Percentiles rank a stretch among this genome's conserved stretches.
These are phyloP conservation scores for Fusarium sulawesiense DNA, from an alignment of 2,329 filamentous ascomycete species.

Conservation along the genomic window DNA sequence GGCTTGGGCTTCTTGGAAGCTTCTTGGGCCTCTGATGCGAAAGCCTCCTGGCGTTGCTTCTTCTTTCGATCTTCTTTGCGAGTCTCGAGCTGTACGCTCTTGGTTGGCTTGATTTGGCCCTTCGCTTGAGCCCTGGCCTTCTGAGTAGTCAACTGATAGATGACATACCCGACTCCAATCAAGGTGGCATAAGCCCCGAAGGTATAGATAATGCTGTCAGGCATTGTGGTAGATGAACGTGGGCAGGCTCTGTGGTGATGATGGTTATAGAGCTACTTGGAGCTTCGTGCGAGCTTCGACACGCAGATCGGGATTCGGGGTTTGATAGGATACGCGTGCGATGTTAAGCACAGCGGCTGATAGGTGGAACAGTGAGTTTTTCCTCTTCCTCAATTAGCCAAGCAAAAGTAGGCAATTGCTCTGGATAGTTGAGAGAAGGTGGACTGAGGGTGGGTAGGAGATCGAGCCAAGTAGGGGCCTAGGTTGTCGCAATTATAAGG, in stretches of 20 bases:
- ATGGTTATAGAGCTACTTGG: constrained; percentile 25
- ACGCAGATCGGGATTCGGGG: constrained; percentile 17
- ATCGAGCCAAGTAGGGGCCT: constrained; percentile 26
- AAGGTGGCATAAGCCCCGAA: constrained; percentile 53
- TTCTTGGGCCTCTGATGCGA: constrained; percentile 52
- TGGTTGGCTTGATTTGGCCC: constrained; percentile 47
- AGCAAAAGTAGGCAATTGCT: constrained; percentile 11
- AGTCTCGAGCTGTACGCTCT: constrained; percentile 48
- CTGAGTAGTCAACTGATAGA: constrained; percentile 53
- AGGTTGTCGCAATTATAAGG: constrained; percentile 47
- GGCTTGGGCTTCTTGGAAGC: constrained; percentile 54
- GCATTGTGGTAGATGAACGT: constrained; percentile 44
- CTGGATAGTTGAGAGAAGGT: constrained; percentile 8
- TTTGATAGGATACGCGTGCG: constrained; percentile 13
- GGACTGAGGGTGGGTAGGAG: constrained; percentile 24
- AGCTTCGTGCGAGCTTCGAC: constrained; percentile 26
- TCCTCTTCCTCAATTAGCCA: constrained; percentile 7
- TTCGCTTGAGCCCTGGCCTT: constrained; percentile 49
- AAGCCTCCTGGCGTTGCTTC: constrained; percentile 60
- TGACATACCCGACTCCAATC: constrained; percentile 51
- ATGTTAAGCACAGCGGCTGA: constrained; percentile 6
- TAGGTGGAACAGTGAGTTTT: constrained; percentile 10
- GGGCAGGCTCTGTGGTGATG: constrained; percentile 13
- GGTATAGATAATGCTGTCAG: constrained; percentile 52
- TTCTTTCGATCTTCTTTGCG: constrained; percentile 59